Evolutionary conservation across 768 basidiomycete genomes (phyloP).

Genomic region (Sistotremastrum suecicum): DNA sequence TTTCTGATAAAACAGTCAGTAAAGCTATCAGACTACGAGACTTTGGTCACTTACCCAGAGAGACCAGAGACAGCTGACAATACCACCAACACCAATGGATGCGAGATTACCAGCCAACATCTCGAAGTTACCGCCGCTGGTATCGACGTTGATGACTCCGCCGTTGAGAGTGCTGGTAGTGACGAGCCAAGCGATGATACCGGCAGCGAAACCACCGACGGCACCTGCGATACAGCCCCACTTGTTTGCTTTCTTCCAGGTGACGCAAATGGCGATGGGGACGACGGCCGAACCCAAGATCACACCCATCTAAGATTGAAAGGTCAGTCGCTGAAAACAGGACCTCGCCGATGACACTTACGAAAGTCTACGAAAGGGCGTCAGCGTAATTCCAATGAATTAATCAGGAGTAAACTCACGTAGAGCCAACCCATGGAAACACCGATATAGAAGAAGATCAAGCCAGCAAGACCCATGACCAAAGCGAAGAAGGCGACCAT

Average conservation of each 20-base stretch:
- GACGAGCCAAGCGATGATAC: slow-evolving; percentile 75
- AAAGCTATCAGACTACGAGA: neutral
- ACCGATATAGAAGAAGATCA: slow-evolving; percentile 83
- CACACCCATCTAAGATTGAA: slow-evolving; percentile 47
- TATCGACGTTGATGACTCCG: slow-evolving; percentile 51
- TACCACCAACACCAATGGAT: slow-evolving; percentile 67
- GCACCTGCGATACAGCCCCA: slow-evolving; percentile 71
- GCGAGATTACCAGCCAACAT: slow-evolving; percentile 90
- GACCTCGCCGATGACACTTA: slow-evolving; percentile 10
- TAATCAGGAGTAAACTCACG: slow-evolving; percentile 28
- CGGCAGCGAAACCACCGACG: slow-evolving; percentile 51
- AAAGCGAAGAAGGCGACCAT: slow-evolving; percentile 60
- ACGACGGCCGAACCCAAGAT: slow-evolving; percentile 76
- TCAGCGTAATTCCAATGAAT: neutral
- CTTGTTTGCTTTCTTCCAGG: slow-evolving; percentile 79
- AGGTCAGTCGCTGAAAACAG: neutral
- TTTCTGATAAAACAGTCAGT: slow-evolving; percentile 27
- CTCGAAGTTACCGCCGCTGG: slow-evolving; percentile 29
- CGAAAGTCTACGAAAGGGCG: slow-evolving; percentile 39
- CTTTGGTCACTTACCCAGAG: slow-evolving; percentile 35
- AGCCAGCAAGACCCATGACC: slow-evolving; percentile 68
- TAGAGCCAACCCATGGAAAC: slow-evolving; percentile 93
- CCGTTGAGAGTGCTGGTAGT: slow-evolving; percentile 59
- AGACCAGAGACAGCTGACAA: slow-evolving; percentile 54
- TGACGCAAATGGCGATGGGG: slow-evolving; percentile 74